Percentiles rank a stretch among this genome's conserved stretches.
Conservation (phyloP, 2,329 filamentous ascomycete genomes). For the Didymosphaeria variabile region DNA sequence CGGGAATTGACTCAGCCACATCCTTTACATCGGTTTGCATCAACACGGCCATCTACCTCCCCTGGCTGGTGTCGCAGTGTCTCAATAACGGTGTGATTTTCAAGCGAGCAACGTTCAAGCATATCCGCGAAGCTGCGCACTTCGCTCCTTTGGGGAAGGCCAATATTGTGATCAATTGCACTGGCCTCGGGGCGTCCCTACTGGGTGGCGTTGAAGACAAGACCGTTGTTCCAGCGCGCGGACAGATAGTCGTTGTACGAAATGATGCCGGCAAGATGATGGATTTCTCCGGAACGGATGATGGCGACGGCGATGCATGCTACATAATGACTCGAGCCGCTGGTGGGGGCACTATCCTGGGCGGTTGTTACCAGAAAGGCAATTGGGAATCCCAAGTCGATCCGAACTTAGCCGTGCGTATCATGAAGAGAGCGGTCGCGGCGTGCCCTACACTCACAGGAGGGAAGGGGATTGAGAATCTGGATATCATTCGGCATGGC, state of each 20-base stretch:
- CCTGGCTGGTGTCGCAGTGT: slow-evolving; percentile 84
- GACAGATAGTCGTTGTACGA: slow-evolving; percentile 82
- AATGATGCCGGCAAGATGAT: slow-evolving; percentile 78
- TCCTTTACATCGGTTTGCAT: slow-evolving; percentile 87
- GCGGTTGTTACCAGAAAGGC: slow-evolving; percentile 80
- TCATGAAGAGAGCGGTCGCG: slow-evolving; percentile 79
- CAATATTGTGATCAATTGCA: slow-evolving; percentile 82
- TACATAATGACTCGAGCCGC: slow-evolving; percentile 85
- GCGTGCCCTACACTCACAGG: slow-evolving; percentile 69
- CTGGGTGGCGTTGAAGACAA: slow-evolving; percentile 83
- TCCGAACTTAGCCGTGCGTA: slow-evolving; percentile 77
- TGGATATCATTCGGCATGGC: slow-evolving; percentile 76
- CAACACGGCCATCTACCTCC: slow-evolving; percentile 85
- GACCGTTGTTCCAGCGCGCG: slow-evolving; percentile 76
- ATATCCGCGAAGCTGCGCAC: slow-evolving; percentile 73
- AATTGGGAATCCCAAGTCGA: slow-evolving; percentile 82
- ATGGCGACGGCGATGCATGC: slow-evolving; percentile 73
- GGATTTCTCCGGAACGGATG: slow-evolving; percentile 74
- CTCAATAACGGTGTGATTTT: slow-evolving; percentile 72
- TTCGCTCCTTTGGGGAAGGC: slow-evolving; percentile 67
- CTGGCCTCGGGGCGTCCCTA: slow-evolving; percentile 75
- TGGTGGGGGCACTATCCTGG: slow-evolving; percentile 79
- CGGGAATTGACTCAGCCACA: slow-evolving; percentile 73
- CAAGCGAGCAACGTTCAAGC: slow-evolving; percentile 55
- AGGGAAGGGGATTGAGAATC: slow-evolving; percentile 73